Evolutionary conservation across 805 yeast genomes (phyloP).

Genomic region (Metschnikowia vanudenii): DNA sequence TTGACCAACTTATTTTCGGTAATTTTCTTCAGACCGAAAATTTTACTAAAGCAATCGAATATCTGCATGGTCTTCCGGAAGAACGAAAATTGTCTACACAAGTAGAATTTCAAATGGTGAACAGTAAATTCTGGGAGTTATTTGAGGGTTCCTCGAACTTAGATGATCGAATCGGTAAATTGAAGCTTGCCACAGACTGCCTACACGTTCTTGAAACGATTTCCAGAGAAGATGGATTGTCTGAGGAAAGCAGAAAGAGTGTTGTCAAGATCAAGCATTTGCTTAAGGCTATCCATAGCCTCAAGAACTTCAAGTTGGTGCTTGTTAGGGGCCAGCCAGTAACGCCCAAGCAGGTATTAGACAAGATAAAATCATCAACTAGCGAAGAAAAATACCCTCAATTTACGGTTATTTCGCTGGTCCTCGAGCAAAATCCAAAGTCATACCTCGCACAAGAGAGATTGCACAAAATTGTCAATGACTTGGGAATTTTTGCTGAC

Average conservation of each 20-base stretch:
- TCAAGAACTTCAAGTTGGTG: slow-evolving; percentile 37
- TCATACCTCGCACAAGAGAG: slow-evolving; percentile 47
- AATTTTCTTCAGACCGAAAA: slow-evolving; percentile 29
- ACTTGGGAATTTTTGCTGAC: slow-evolving; percentile 41
- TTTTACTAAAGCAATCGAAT: slow-evolving; percentile 24
- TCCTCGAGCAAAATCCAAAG: slow-evolving; percentile 54
- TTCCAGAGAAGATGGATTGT: background rate
- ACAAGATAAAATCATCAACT: slow-evolving; percentile 9
- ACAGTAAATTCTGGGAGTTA: slow-evolving; percentile 35
- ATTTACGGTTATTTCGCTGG: slow-evolving; percentile 33
- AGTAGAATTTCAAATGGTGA: slow-evolving; percentile 9
- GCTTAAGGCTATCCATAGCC: slow-evolving; percentile 33
- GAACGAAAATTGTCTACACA: slow-evolving; percentile 16
- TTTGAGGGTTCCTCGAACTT: slow-evolving; percentile 29
- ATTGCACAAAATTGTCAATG: slow-evolving; percentile 40
- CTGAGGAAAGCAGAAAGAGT: slow-evolving; percentile 6
- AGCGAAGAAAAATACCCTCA: slow-evolving; percentile 15
- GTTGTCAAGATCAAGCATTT: slow-evolving; percentile 32
- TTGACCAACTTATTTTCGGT: slow-evolving; percentile 28
- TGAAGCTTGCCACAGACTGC: slow-evolving; percentile 28
- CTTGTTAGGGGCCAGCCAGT: slow-evolving; percentile 14
- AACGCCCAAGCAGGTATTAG: slow-evolving; percentile 19
- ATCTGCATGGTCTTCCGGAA: slow-evolving; percentile 15
- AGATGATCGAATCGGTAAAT: slow-evolving; percentile 34
- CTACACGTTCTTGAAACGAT: slow-evolving; percentile 26